These are phyloP conservation scores for Rhynchosporium graminicola DNA, from an alignment of 2,329 filamentous ascomycete species.

Conservation along the genomic window DNA sequence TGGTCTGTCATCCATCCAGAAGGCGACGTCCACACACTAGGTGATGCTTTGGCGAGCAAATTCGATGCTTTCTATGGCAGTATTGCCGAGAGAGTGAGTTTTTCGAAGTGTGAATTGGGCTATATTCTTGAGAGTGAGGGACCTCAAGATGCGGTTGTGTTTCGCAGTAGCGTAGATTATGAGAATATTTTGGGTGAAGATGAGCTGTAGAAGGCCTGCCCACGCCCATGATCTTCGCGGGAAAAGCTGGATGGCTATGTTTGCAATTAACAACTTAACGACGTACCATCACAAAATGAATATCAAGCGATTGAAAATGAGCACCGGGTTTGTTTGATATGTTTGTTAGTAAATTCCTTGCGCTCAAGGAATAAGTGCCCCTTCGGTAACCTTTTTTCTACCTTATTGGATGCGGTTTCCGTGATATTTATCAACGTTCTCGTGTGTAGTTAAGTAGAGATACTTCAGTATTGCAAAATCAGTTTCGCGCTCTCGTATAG, in stretches of 20 bases:
- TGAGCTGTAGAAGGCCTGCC: not conserved
- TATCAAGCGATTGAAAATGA: no score
- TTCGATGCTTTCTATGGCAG: constrained; percentile 57
- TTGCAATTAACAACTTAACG: not conserved
- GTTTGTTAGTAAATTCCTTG: no score
- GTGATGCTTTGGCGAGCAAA: constrained; percentile 49
- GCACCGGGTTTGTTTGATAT: no score
- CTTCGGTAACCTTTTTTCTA: no score
- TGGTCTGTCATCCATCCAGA: constrained; percentile 59
- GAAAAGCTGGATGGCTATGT: not conserved
- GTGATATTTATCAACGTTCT: no score
- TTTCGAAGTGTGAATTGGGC: constrained; percentile 55
- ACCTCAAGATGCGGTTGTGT: constrained; percentile 20
- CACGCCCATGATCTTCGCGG: no score
- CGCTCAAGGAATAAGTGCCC: no score
- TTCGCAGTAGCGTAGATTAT: constrained; percentile 3
- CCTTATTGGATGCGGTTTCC: no score
- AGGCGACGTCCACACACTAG: constrained; percentile 51
- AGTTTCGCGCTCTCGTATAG: no score
- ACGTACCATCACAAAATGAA: no score
- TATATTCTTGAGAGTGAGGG: constrained; percentile 59
- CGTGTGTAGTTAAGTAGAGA: no score
- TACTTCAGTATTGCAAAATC: no score
- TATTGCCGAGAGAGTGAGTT: constrained; percentile 52
- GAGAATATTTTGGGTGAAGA: not conserved